Conservation (phyloP, 306 rosid genomes). For the Benincasa hispida region DNA sequence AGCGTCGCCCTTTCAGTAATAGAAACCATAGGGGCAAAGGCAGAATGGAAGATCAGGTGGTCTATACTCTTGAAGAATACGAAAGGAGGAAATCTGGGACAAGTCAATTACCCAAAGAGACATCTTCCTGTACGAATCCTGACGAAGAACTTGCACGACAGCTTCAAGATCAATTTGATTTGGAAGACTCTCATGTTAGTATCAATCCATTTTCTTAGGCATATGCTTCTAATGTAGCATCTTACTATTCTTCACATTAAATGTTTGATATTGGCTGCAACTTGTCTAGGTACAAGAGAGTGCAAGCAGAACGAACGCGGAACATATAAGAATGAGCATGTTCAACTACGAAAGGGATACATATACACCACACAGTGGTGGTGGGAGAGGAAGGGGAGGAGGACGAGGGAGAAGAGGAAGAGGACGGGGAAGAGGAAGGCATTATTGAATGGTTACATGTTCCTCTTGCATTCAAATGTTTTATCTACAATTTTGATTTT, state of each 20-base stretch:
- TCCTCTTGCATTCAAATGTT: neutral
- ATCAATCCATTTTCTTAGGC: neutral
- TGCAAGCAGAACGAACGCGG: constrained; percentile 28
- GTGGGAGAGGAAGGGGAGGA: constrained; percentile 31
- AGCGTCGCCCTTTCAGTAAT: constrained; percentile 25
- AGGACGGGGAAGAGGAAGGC: constrained; percentile 9
- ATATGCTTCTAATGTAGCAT: neutral
- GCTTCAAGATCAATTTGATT: constrained; percentile 63
- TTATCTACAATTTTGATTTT: neutral
- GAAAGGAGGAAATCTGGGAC: constrained; percentile 46
- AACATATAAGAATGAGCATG: constrained; percentile 65
- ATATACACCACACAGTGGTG: constrained; percentile 18
- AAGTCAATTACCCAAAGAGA: constrained; percentile 15
- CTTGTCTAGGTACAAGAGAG: constrained; percentile 34
- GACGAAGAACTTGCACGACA: constrained; percentile 80
- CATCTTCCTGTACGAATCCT: constrained; percentile 15
- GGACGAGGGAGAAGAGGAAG: constrained; percentile 25
- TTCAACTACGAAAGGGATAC: constrained; percentile 46
- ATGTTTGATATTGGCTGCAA: constrained; percentile 10
- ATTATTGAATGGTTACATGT: neutral
- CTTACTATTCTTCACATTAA: neutral
- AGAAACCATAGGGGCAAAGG: constrained; percentile 47
- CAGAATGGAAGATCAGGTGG: constrained; percentile 40
- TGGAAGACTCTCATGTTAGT: constrained; percentile 57
- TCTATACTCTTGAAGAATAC: constrained; percentile 60